Evolutionary conservation across 192 early-diverging fungal species (phyloP), one percentile per base, ranked within the genome.

Genomic region (Gonapodya prolifera): DNA sequence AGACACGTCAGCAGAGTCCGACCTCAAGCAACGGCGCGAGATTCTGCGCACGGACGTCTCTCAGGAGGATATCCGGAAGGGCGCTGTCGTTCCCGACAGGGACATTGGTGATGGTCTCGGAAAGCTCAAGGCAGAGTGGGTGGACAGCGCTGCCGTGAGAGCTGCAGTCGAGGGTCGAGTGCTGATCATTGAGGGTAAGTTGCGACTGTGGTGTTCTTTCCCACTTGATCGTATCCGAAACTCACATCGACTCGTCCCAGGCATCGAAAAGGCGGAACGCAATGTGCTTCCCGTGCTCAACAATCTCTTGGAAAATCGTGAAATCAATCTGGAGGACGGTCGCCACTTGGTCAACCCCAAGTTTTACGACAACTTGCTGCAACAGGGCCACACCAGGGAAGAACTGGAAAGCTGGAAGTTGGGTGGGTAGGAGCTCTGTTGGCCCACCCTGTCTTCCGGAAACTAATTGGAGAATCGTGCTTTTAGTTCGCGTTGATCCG

Each of bases 211-310:
- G 8, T 16, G 8, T 23, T 61, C 45, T 8, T 61, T 61, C 23
- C 23, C 8, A 8, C 45, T 61, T 23, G 23, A 61, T 8, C 45
- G 8, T 61, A 8, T 61, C 23, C 8, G 8, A 61, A 61, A 61
- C 23, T 8, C 8, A 16, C 8, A 35, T 83, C 75, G 86, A 89
- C 76, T 35, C 89, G 29, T 84, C 89, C 1, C 79, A 89, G 89
- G 89, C 34, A 88, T 92, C 79, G 88, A 93, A 80, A 94, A 94
- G 76, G 91, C 91, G 0, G 93, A 95, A 71, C 86, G 92, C 30
- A 95, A 95, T 80, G 92, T 95, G 0, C 80, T 95, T 33, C 93
- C 93, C 2, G 89, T 95, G 29, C 82, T 95, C 70, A 95, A 95
- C 80, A 95, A 95, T 80, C 80, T 95, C 79, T 78, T 95, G 35